Base-by-base conservation (phyloP, 2,329 filamentous ascomycete species). In the Trichoderma cornu-damae region DNA sequence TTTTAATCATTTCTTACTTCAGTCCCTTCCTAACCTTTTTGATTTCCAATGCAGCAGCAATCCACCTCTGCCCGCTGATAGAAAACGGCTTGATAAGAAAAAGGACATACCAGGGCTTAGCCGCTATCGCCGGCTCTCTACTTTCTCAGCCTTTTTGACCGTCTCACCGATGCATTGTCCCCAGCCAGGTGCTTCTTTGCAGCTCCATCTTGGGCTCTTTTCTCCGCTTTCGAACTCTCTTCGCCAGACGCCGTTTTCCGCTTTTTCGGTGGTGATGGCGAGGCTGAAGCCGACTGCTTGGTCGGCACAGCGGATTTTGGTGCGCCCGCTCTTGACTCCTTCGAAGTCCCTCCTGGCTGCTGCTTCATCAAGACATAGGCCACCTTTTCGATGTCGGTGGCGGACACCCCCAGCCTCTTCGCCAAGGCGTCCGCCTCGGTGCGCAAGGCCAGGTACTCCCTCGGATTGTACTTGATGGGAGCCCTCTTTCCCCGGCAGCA, bases 331-430 rank as follows among this genome's bases (percentile, higher is more conserved):
- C 37, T 42, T 1, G 34, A 16, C 1, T 30, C 34, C 6, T 48
- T 54, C 12, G 4, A 12, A 4, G 18, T 44, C 30, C 64, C 60
- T 3, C 64, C 60, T 3, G 62, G 42, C 24, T 72, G 42, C 24
- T 72, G 65, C 63, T 73, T 83, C 66, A 88, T 80, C 49, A 89
- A 67, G 8, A 89, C 86, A 66, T 84, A 90, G 2, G 87, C 87
- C 16, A 86, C 87, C 68, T 80, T 86, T 70, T 91, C 88, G 4
- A 87, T 72, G 32, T 89, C 83, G 38, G 83, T 75, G 1, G 85
- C 85, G 30, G 70, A 75, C 1, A 84, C 80, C 4, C 68, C 71
- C 6, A 88, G 73, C 44, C 81, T 75, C 47, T 72, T 65, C 42
- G 72, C 68, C 47, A 88, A 61, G 20, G 65, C 63, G 11, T 70